Evolutionary conservation across 306 rosid genomes (phyloP).

Genomic region (Begonia fuchsioides): DNA sequence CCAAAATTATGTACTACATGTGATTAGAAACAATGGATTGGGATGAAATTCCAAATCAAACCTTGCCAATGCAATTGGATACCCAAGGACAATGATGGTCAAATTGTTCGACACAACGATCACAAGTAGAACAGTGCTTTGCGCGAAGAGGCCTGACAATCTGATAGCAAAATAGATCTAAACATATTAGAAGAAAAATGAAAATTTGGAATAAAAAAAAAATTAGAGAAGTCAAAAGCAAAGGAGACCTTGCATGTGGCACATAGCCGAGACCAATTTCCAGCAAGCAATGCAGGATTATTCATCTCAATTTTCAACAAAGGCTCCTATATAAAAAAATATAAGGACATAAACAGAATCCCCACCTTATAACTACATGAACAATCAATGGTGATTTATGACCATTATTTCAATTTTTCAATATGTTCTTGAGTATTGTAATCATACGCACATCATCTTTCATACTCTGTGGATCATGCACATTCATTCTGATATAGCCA

Average conservation of each 20-base stretch:
- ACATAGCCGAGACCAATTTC: conserved; percentile 83
- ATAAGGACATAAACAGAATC: no score
- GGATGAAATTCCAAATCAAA: conserved; percentile 7
- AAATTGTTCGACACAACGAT: conserved; percentile 95
- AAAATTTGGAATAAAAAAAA: neutral
- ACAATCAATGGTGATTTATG: no score
- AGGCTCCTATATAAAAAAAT: conserved; percentile 41
- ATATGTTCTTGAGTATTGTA: no score
- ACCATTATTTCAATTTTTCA: no score
- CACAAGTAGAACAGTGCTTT: conserved; percentile 90
- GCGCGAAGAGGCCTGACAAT: conserved; percentile 99
- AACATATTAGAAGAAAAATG: conserved; percentile 2
- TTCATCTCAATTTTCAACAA: conserved; percentile 82
- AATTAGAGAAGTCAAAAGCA: conserved; percentile 8
- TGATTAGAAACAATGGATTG: neutral
- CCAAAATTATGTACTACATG: no score
- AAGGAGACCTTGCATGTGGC: conserved; percentile 73
- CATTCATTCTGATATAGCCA: conserved; percentile 64
- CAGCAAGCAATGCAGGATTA: conserved; percentile 84
- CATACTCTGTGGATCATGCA: conserved; percentile 45
- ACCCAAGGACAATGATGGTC: conserved; percentile 99
- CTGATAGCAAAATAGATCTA: conserved; percentile 18
- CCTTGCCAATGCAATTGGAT: conserved; percentile 99
- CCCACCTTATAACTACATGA: no score
- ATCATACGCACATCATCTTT: conserved; percentile 64